Base-by-base conservation (phyloP, 2,329 filamentous ascomycete species). In the Aureobasidium lini region DNA sequence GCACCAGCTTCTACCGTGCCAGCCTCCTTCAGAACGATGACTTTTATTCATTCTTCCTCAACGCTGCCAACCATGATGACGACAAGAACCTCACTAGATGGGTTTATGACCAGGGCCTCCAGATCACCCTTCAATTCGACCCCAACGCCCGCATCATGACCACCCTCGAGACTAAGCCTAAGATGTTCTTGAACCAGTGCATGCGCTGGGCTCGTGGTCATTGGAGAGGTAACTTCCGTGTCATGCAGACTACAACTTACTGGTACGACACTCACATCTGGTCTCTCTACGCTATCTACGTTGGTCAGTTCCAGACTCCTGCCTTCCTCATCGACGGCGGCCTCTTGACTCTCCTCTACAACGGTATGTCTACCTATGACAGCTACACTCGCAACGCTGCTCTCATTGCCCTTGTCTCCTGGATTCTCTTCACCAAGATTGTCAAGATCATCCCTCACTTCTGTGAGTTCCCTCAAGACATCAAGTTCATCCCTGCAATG, bases 61-160 rank as follows among this genome's bases (percentile, higher is more conserved):
- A 79, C 50, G 83, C 86, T 64, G 70, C 57, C 8, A 77, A 79
- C 18, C 73, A 75, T 0, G 84, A 86, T 62, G 83, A 86, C 60
- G 84, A 87, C 71, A 86, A 86, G 67, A 85, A 79, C 64, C 72
- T 82, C 37, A 86, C 83, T 0, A 74, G 84, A 10, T 82, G 76
- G 62, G 73, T 79, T 6, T 76, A 82, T 43, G 71, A 71, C 9
- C 67, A 76, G 6, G 76, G 75, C n/a, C 84, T 77, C 75, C 72
- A 76, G 7, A 78, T 85, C 60, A 74, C 76, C 47, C 78, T 86
- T 53, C 83, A 87, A 66, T 77, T 79, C 60, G 73, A 75, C 4
- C 64, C 72, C 0, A 75, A 81, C 2, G 73, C 78, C 0, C 70
- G 74, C 1, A 72, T 86, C 36, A 72, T 77, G 60, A 86, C 82